A percentile compares a stretch with the other conserved stretches of the same genome.
Conservation (phyloP, 1,284 basidiomycete species). For the Microbotryum intermedium region DNA sequence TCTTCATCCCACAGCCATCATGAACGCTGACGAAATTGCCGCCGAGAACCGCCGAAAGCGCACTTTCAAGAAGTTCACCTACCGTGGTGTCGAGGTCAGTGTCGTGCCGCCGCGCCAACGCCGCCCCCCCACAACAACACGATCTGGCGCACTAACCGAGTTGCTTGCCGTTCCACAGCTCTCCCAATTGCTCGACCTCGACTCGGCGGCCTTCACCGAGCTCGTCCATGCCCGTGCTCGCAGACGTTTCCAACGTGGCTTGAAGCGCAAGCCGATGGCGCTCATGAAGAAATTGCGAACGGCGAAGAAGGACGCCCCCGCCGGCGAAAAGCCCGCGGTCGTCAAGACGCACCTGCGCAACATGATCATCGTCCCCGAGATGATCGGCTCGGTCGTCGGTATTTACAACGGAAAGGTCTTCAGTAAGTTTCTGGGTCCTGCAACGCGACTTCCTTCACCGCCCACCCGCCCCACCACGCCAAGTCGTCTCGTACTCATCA, state of each 20-base stretch:
- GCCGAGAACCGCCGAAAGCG: conserved; percentile 59
- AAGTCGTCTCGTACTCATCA: conserved; percentile 68
- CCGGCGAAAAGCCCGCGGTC: conserved; percentile 96
- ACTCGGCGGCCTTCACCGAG: conserved; percentile 74
- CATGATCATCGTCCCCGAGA: conserved; percentile 99
- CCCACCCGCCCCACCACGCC: neutral
- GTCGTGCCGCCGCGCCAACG: neutral
- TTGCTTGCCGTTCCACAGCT: conserved; percentile 43
- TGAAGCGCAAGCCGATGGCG: conserved; percentile 97
- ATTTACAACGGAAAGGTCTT: conserved; percentile 94
- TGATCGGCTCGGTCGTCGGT: conserved; percentile 94
- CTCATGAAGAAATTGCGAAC: conserved; percentile 99
- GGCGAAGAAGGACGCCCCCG: conserved; percentile 96
- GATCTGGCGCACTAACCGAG: too few species aligned
- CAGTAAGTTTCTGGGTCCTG: conserved; percentile 11
- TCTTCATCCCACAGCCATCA: conserved; percentile 8
- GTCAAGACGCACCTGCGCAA: conserved; percentile 99
- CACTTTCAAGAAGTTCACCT: conserved; percentile 97
- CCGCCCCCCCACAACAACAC: too few species aligned
- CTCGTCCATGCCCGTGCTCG: conserved; percentile 98
- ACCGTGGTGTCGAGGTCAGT: conserved; percentile 74
- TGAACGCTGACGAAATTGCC: conserved; percentile 37
- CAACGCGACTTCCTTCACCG: neutral
- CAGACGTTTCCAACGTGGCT: conserved; percentile 95
- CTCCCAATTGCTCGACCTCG: conserved; percentile 91